Base-by-base conservation (phyloP, 495 filamentous ascomycete genomes). In the Aspergillus steynii region DNA sequence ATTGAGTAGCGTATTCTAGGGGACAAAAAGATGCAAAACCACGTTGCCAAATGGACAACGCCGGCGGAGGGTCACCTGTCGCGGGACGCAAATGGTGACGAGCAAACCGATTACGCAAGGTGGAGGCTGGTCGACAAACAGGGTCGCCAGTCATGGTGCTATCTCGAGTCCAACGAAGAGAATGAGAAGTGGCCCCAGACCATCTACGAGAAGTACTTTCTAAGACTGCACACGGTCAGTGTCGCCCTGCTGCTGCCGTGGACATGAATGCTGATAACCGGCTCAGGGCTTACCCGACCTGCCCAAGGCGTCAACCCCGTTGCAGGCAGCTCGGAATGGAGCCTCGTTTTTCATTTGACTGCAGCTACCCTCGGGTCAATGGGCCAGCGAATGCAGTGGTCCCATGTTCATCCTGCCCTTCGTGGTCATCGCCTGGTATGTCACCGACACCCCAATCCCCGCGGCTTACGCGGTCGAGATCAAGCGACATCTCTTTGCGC, bases 321-420 rank as follows among this genome's bases (percentile, higher is more conserved):
- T 10, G 10, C 10, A 50, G 25, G 9, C 49, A 10, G 49, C 49
- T 12, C 49, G 49, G 10, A 55, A 55, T 55, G 61, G 61, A 10
- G 42, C 59, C 20, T 29, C 50, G 0, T 63, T 59, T 26, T 59
- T 55, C 28, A n/a, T 47, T 8, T 51, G 55, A 10, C 56, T 59
- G 5, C 61, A 63, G 47, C 61, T 63, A 2, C 15, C 8, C 2
- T 27, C 50, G 1, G 61, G 61, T 25, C 37, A 63, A 29, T 63
- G 61, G 61, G 61, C 50, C n/a, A 59, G 61, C 31, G 61, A 55
- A 45, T 63, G 59, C 20, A 56, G 61, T 20, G 61, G 61, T 8
- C 61, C 61, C 4, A 59, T 54, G 37, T 65, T 65, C 50, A 49
- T 65, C n/a, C 49, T 61, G 26, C 55, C 56, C 2, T 47, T 53